Evolutionary conservation across 1,284 basidiomycete species (phyloP).

Genomic region (Ceratobasidium sp.): DNA sequence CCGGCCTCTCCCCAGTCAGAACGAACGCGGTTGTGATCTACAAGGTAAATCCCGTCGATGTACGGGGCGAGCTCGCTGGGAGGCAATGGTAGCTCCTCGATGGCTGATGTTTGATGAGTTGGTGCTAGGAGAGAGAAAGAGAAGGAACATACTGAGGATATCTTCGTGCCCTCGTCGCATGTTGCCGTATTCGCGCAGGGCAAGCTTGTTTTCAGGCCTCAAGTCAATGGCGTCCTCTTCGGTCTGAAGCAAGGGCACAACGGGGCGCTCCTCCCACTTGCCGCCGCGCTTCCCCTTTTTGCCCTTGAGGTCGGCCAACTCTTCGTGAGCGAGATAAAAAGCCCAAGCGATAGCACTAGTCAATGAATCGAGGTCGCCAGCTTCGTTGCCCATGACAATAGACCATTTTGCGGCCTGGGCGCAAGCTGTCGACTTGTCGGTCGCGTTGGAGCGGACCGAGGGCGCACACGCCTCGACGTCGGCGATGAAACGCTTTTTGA

Average conservation of each 20-base stretch:
- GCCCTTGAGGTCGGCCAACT: slow-evolving; percentile 9
- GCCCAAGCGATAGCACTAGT: slow-evolving; percentile 40
- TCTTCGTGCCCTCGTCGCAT: slow-evolving; percentile 42
- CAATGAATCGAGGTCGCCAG: slow-evolving; percentile 39
- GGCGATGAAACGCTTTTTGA: slow-evolving; percentile 31
- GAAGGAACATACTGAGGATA: slow-evolving; percentile 20
- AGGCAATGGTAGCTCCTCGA: slow-evolving; percentile 24
- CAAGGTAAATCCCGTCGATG: slow-evolving; percentile 29
- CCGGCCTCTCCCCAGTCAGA: slow-evolving; percentile 41
- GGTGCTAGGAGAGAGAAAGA: neutral
- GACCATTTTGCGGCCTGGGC: slow-evolving; percentile 28
- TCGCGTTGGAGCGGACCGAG: slow-evolving; percentile 12
- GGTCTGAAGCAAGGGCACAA: slow-evolving; percentile 39
- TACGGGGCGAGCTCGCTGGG: slow-evolving; percentile 24
- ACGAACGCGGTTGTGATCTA: slow-evolving; percentile 36
- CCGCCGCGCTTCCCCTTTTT: slow-evolving; percentile 24
- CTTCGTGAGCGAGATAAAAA: slow-evolving; percentile 36
- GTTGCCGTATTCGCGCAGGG: slow-evolving; percentile 36
- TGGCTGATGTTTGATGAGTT: slow-evolving; percentile 2
- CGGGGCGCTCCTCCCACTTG: slow-evolving; percentile 23
- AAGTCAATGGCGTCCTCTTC: slow-evolving; percentile 41
- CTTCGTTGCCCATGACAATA: slow-evolving; percentile 44
- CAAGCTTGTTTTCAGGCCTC: slow-evolving; percentile 38
- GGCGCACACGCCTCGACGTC: slow-evolving; percentile 32
- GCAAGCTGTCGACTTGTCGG: slow-evolving; percentile 31